Evolutionary conservation across 148 eudicot genomes (phyloP).

Genomic region (Rhododendron henanense): DNA sequence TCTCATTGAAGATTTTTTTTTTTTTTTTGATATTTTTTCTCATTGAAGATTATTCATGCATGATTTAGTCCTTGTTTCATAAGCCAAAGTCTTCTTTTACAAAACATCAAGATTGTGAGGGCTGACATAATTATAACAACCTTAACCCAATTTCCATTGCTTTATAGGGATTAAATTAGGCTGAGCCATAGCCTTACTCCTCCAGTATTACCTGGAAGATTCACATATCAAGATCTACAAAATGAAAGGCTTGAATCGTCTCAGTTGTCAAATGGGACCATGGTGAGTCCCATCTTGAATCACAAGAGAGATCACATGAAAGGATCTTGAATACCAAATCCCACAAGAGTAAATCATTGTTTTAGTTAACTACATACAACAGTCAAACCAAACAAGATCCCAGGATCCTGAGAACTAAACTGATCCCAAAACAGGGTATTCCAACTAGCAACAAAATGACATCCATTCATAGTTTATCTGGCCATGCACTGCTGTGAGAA

Average conservation of each 20-base stretch:
- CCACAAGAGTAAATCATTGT: background rate
- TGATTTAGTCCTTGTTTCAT: background rate
- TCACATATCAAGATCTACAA: background rate
- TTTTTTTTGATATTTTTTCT: too few species aligned
- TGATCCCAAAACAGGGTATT: background rate
- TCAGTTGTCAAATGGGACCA: background rate
- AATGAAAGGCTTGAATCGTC: background rate
- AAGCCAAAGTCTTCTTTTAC: background rate
- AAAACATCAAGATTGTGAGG: background rate
- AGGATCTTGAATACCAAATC: background rate
- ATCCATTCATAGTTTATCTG: background rate
- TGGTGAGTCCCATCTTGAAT: background rate
- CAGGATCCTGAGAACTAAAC: background rate
- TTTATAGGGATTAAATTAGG: background rate
- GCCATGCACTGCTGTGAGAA: background rate
- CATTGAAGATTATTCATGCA: slow-evolving; percentile 2
- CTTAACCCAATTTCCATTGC: background rate
- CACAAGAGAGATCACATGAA: background rate
- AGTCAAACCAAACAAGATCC: background rate
- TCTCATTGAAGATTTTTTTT: too few species aligned
- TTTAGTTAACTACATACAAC: background rate
- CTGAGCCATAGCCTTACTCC: background rate
- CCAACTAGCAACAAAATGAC: background rate
- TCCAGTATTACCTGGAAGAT: too few species aligned
- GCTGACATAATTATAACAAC: too few species aligned